Base-by-base conservation (phyloP, 2,329 filamentous ascomycete genomes). In the Xylariales sp. region DNA sequence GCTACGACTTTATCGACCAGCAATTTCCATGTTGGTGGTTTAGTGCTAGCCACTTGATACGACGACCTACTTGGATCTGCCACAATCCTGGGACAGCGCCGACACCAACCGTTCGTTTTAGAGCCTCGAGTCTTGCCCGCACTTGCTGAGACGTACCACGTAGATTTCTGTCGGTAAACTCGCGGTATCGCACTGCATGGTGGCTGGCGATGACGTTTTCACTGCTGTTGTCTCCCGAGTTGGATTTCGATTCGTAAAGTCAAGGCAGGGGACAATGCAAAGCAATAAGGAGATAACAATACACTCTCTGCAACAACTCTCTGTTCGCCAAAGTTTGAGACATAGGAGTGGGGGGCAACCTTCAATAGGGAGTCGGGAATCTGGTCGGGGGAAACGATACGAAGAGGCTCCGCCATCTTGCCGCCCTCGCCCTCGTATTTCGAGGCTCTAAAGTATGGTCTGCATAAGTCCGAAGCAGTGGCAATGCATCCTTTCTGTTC, bases 21-120 rank as follows among this genome's bases (percentile, higher is more conserved):
- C 27, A 38, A 28, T 39, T 33, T 16, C 28, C 38, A 40, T 14
- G 28, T 21, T 14, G 37, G 27, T 20, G 15, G 18, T 14, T 10
- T 9, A 31, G 25, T 19, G 12, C 16, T 22, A 29, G 22, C 29
- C 29, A 19, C n/a, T 22, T 11, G 8, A 32, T 18, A 16, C 12
- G 19, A 22, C 38, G n/a, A n/a, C n/a, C n/a, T 29, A 40, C 15
- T 40, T 40, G 38, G 38, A 40, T 33, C 28, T 40, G 29, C 38
- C 20, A 25, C 20, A 15, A 40, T 33, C 20, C 18, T 31, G 10
- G 29, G 10, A 22, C 33, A 40, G 38, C 19, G 29, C 29, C 14
- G 27, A 16, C 16, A 39, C 37, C 22, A 22, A 12, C 33, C 33
- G 19, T 24, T 36, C 20, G 20, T 18, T 6, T 5, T 18, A 33